These are phyloP conservation scores for Cordyceps tenuipes DNA, from an alignment of 2,329 filamentous ascomycete genomes.

Conservation along the genomic window DNA sequence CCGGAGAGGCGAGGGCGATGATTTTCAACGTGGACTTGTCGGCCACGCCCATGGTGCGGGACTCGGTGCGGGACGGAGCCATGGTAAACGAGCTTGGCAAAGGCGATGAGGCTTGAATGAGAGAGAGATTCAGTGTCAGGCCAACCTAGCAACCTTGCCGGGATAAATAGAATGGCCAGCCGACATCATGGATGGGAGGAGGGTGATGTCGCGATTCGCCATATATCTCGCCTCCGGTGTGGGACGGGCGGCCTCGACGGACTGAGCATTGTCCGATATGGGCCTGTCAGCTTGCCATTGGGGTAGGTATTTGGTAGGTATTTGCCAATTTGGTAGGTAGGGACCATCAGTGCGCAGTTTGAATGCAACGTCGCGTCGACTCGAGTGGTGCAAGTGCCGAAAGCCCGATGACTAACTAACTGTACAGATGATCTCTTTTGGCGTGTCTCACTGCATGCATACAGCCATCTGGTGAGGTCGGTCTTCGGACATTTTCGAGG, in stretches of 20 bases:
- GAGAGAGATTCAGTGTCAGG: not conserved
- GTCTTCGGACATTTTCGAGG: slow-evolving; percentile 1
- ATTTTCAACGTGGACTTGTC: not conserved
- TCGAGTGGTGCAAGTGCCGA: not conserved
- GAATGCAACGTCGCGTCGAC: too few species aligned
- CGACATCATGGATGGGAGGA: too few species aligned
- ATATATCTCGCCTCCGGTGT: too few species aligned
- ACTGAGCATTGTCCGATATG: not conserved
- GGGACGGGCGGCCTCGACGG: not conserved
- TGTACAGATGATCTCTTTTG: not conserved
- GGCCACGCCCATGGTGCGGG: too few species aligned
- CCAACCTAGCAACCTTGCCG: too few species aligned
- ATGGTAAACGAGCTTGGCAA: not conserved
- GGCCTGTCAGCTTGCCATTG: too few species aligned
- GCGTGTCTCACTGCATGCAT: too few species aligned
- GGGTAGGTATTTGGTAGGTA: too few species aligned
- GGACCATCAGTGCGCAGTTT: not conserved
- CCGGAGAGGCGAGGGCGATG: slow-evolving; percentile 16
- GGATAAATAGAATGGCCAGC: not conserved
- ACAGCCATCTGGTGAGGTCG: not conserved
- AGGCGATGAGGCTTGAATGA: not conserved
- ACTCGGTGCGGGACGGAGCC: not conserved
- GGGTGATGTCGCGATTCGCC: too few species aligned
- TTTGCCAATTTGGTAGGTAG: too few species aligned
- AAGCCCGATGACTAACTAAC: not conserved